Conservation (phyloP, 768 basidiomycete species). For the Clitopilus hobsonii region DNA sequence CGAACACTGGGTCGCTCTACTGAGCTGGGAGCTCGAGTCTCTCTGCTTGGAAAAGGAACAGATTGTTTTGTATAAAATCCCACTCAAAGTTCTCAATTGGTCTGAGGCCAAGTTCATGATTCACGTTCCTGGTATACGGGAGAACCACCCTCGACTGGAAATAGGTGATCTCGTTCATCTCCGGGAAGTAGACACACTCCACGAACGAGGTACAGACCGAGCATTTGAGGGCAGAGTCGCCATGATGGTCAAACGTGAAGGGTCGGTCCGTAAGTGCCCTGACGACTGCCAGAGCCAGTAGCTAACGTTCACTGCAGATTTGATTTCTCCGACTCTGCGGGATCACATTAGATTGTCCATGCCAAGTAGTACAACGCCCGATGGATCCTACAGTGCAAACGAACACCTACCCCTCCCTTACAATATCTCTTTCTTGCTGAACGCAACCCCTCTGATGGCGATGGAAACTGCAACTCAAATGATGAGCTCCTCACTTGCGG, state of each 20-base stretch:
- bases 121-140: conserved; percentile 34
- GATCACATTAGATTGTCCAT: conserved; percentile 29
- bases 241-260: conserved; percentile 39
- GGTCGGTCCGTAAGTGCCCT: conserved; percentile 33
- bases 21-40: conserved; percentile 42
- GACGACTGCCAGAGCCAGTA: conserved; percentile 4
- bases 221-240: conserved; percentile 44
- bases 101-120: conserved; percentile 31
- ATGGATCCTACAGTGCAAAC: conserved; percentile 20
- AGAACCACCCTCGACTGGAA: conserved; percentile 34
- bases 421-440: conserved; percentile 46
- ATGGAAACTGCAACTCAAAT: conserved; percentile 37
- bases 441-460: conserved; percentile 32
- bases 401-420: conserved; percentile 35
- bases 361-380: conserved; percentile 10
- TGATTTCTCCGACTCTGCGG: conserved; percentile 35
- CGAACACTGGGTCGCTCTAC: conserved; percentile 35
- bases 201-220: neutral
- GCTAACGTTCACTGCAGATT: conserved; percentile 18
- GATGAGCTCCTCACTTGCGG: conserved; percentile 19
- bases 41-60: conserved; percentile 34
- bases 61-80: conserved; percentile 39
- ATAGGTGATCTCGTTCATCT: conserved; percentile 41
- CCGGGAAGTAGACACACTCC: conserved; percentile 26
- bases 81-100: conserved; percentile 31